Evolutionary conservation across 2,329 filamentous ascomycete genomes (phyloP).

Genomic region (Phoma herbarum): DNA sequence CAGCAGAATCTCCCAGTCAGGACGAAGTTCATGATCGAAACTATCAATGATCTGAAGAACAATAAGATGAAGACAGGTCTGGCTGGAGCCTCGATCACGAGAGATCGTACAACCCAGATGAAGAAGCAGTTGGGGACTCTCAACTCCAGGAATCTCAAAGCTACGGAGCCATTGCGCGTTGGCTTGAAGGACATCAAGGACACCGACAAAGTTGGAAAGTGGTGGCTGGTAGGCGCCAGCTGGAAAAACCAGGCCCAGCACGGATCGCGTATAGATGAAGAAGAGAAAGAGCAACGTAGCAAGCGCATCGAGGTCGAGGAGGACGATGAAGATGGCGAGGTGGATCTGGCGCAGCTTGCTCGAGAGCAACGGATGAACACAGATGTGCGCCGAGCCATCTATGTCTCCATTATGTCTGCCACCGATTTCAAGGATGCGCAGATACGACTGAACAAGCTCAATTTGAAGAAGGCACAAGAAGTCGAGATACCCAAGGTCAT

Average conservation of each 20-base stretch:
- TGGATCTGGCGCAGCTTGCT: constrained; percentile 78
- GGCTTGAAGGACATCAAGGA: constrained; percentile 83
- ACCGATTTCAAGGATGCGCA: constrained; percentile 86
- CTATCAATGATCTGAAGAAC: constrained; percentile 92
- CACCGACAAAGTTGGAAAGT: constrained; percentile 88
- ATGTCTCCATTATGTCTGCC: constrained; percentile 87
- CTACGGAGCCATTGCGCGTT: constrained; percentile 82
- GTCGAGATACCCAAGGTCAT: constrained; percentile 87
- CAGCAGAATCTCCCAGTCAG: constrained; percentile 79
- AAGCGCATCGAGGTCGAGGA: constrained; percentile 20
- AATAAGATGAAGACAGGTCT: constrained; percentile 83
- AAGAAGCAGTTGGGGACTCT: constrained; percentile 85
- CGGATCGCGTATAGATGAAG: constrained; percentile 50
- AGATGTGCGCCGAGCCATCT: constrained; percentile 86
- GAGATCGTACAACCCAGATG: constrained; percentile 87
- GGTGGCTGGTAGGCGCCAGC: constrained; percentile 98
- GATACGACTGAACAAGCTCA: constrained; percentile 79
- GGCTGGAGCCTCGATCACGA: constrained; percentile 74
- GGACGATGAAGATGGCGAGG: constrained; percentile 46
- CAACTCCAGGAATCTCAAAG: constrained; percentile 72
- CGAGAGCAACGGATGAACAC: constrained; percentile 87
- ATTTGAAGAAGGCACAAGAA: constrained; percentile 85
- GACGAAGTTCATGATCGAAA: constrained; percentile 97
- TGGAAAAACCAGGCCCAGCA: constrained; percentile 64
- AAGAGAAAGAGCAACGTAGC: constrained; percentile 41